Conservation (phyloP, 164 flowering plant species). For the Sedum album region DNA sequence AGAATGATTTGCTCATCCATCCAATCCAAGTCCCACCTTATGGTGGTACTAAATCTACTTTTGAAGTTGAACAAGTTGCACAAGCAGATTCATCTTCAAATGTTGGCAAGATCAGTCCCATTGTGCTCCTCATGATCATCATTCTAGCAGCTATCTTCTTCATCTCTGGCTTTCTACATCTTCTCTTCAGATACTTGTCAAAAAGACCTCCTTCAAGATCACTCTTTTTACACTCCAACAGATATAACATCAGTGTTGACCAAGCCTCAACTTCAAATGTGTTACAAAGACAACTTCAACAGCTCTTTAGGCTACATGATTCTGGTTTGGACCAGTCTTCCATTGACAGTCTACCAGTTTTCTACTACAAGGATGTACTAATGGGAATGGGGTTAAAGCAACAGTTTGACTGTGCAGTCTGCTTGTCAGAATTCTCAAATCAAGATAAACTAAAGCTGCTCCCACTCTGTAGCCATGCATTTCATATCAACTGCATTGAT, state of each 20-base stretch:
- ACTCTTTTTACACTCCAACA: constrained; percentile 23
- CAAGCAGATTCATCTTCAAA: constrained; percentile 18
- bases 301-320: constrained; percentile 59
- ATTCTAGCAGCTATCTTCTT: constrained; percentile 47
- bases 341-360: constrained; percentile 58
- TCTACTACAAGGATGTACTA: constrained; percentile 40
- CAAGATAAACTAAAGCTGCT: constrained; percentile 49
- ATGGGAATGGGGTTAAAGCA: constrained; percentile 31
- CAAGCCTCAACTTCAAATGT: constrained; percentile 32
- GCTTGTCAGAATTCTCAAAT: constrained; percentile 53
- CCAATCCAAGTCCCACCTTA: constrained; percentile 8
- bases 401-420: constrained; percentile 72
- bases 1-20: constrained; percentile 7
- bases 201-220: constrained; percentile 37
- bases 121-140: constrained; percentile 37
- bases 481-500: constrained; percentile 61
- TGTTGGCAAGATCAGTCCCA: constrained; percentile 35
- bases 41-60: neutral
- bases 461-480: constrained; percentile 64
- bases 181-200: constrained; percentile 37
- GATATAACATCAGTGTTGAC: constrained; percentile 14
- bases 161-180: constrained; percentile 45
- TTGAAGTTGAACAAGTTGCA: neutral
- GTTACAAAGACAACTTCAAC: constrained; percentile 50
- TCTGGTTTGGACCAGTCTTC: constrained; percentile 60